Conservation (phyloP, 345 rosid genomes). For the Salix dunnii region DNA sequence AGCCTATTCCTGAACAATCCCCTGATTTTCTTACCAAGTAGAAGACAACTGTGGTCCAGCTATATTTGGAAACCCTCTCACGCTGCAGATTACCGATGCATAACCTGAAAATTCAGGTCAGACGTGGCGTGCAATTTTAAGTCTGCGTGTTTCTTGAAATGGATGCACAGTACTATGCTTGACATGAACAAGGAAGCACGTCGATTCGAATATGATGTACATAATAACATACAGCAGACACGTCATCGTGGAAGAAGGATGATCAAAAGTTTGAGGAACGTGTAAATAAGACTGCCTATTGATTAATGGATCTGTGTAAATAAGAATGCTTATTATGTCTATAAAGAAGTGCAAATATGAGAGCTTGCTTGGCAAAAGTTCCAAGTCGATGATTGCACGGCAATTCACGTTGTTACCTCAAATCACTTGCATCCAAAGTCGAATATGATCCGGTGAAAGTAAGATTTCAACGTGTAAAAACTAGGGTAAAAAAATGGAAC, state of each 20-base stretch:
- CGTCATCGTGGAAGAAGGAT: background rate
- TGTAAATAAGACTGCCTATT: background rate
- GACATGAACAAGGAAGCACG: background rate
- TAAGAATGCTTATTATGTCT: background rate
- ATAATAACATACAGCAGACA: background rate
- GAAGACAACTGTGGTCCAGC: slow-evolving; percentile 19
- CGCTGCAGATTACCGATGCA: background rate
- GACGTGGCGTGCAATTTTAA: slow-evolving; percentile 14
- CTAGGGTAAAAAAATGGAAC: background rate
- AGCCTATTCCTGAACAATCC: slow-evolving; percentile 13
- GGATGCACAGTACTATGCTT: background rate
- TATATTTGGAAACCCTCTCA: background rate
- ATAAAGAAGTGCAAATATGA: slow-evolving; percentile 12
- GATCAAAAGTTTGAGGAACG: background rate
- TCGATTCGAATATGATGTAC: background rate
- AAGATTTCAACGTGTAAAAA: background rate
- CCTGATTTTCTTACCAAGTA: slow-evolving; percentile 13
- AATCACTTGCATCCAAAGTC: background rate
- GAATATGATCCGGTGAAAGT: background rate
- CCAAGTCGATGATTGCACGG: background rate
- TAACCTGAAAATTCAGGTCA: slow-evolving; percentile 9
- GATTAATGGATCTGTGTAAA: background rate
- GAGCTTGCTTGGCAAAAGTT: background rate
- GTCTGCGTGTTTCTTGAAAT: slow-evolving; percentile 11
- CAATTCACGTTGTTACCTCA: background rate